phyloP scores from a whole-genome alignment of 2,329 filamentous ascomycete genomes.

The Pleomassaria siparia region DNA sequence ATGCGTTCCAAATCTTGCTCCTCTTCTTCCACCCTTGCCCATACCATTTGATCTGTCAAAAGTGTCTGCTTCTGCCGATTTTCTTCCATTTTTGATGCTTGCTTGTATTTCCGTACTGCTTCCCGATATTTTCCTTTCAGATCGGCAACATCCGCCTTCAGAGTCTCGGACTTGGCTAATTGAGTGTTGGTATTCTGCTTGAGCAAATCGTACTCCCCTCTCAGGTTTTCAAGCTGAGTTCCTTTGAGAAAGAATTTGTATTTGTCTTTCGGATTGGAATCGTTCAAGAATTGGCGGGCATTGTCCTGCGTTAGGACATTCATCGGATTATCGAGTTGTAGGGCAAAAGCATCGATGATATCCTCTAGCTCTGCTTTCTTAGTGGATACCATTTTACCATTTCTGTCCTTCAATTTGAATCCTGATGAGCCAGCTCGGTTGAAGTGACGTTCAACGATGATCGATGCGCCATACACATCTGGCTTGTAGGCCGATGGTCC shows the following conservation, averaged over 20 bases:
- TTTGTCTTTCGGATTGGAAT: constrained; percentile 78
- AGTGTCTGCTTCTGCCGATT: constrained; percentile 63
- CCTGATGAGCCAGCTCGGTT: constrained; percentile 71
- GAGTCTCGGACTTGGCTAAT: constrained; percentile 62
- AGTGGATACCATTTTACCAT: constrained; percentile 71
- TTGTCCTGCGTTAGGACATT: constrained; percentile 95
- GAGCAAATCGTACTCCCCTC: constrained; percentile 86
- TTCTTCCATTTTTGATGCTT: constrained; percentile 66
- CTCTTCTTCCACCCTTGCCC: constrained; percentile 80
- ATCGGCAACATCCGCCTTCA: constrained; percentile 63
- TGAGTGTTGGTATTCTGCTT: constrained; percentile 76
- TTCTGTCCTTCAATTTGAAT: constrained; percentile 81
- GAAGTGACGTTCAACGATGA: constrained; percentile 91
- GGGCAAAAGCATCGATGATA: constrained; percentile 86
- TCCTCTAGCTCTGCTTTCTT: constrained; percentile 88
- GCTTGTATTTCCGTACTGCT: constrained; percentile 65
- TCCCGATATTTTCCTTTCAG: constrained; percentile 62
- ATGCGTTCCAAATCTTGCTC: constrained; percentile 53
- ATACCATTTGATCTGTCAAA: constrained; percentile 71
- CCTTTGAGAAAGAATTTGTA: constrained; percentile 97
- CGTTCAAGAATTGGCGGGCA: constrained; percentile 88
- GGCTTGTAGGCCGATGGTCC: constrained; percentile 82
- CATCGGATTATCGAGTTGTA: constrained; percentile 96
- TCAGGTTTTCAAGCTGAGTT: constrained; percentile 88
- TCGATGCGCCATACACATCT: constrained; percentile 78